Evolutionary conservation across 352 stramenopile genomes (phyloP), one percentile per base, ranked within the genome.

Genomic region (Phytophthora multivora): DNA sequence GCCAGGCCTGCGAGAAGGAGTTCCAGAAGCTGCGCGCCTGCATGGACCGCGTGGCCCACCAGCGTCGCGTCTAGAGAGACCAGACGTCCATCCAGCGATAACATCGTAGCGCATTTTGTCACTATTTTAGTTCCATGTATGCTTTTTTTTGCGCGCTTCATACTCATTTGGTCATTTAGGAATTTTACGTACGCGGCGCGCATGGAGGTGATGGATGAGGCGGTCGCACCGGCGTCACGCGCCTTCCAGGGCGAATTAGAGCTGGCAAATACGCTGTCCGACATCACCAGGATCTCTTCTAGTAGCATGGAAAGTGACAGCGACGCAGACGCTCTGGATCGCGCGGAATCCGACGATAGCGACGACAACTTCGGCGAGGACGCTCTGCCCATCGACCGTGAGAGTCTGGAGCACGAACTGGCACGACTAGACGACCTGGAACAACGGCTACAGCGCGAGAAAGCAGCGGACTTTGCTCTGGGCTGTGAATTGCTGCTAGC

Each of bases 11-110:
- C 61, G 80, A 88, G 23, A 69, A 75, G 41, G 85, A 93, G 72
- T 93, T 93, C 54, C 56, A 77, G 47, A 91, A 90, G 63, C 72
- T 93, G 21, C 79, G 78, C 55, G 55, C 65, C 16, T 93, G 85
- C 68, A 89, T 91, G 51, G 59, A 82, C 64, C 83, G 73, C 50
- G 67, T 67, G 5, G 59, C 65, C 12, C 67, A 59, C 49, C 81
- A 84, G 58, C 76, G 66, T 48, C 63, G 58, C 65, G 23, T 43
- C 21, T 73, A 69, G 45, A 75, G 35, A 40, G 21, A 35, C 51
- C 41, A 28, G 41, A 46, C n/a, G 40, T 46, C 31, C 50, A n/a
- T 3, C 18, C 13, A 19, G 38, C 9, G n/a, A 12, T 40, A 38
- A 47, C 13, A 40, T n/a, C 35, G 49, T 56, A 56, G 33, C 49